Evolutionary conservation across 768 basidiomycete species (phyloP).

Genomic region (Boletus rubropictus): DNA sequence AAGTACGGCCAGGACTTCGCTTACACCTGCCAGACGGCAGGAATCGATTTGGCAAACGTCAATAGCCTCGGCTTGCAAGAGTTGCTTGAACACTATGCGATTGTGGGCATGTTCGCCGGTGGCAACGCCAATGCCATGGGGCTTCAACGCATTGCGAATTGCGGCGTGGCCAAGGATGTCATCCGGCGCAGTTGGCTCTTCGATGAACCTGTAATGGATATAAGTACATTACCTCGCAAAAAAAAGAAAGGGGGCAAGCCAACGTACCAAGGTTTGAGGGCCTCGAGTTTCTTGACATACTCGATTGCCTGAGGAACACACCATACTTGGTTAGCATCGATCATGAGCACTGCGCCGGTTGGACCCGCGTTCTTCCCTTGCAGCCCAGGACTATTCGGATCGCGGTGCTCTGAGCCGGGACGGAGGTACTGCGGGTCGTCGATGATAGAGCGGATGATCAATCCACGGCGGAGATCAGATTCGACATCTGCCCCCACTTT

Average conservation of each 20-base stretch:
- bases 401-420: conserved; percentile 46
- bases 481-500: conserved; percentile 86
- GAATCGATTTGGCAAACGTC: conserved; percentile 96
- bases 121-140: conserved; percentile 85
- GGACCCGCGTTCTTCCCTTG: conserved; percentile 91
- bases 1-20: conserved; percentile 88
- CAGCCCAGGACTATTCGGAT: conserved; percentile 57
- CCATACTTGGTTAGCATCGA: conserved; percentile 97
- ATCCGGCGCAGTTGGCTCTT: conserved; percentile 94
- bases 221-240: background rate
- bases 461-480: conserved; percentile 81
- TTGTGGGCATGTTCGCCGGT: conserved; percentile 98
- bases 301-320: conserved; percentile 91
- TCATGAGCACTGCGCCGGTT: conserved; percentile 92
- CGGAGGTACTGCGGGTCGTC: conserved; percentile 86
- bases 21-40: conserved; percentile 89
- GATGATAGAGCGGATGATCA: conserved; percentile 89
- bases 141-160: conserved; percentile 76
- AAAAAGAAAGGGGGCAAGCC: background rate
- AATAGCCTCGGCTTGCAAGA: conserved; percentile 87
- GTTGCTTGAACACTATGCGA: conserved; percentile 94
- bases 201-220: conserved; percentile 69
- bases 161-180: conserved; percentile 87
- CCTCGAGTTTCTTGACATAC: conserved; percentile 73
- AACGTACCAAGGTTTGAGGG: conserved; percentile 79